A percentile compares a stretch with the other conserved stretches of the same genome.
Evolutionary conservation across 345 rosid species (phyloP).

Genomic region (Geranium brycei): DNA sequence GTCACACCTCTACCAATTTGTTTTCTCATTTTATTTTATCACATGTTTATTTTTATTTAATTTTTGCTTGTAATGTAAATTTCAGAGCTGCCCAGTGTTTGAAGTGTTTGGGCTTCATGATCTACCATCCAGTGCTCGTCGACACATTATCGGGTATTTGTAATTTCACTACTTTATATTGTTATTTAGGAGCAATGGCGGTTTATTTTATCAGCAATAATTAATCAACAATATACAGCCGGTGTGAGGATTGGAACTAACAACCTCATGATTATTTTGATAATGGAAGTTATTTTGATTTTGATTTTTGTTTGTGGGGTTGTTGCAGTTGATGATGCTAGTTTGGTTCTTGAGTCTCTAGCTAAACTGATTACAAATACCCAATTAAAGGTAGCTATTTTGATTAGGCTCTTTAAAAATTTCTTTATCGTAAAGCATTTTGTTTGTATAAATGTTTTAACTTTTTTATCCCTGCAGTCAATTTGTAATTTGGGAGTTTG

Average conservation of each 20-base stretch:
- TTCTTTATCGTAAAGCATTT: not conserved
- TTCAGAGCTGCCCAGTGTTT: conserved; percentile 46
- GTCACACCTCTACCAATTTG: not conserved
- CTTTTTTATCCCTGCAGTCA: conserved; percentile 21
- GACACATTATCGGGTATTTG: conserved; percentile 23
- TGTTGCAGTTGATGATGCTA: conserved; percentile 24
- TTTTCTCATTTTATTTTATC: not conserved
- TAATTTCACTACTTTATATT: not conserved
- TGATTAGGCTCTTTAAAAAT: not conserved
- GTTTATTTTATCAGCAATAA: not conserved
- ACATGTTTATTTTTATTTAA: not conserved
- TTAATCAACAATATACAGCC: no score
- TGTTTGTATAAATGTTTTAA: not conserved
- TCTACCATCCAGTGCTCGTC: conserved; percentile 34
- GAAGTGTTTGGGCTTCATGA: conserved; percentile 49
- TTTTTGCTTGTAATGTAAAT: not conserved
- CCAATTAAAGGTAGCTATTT: conserved; percentile 31
- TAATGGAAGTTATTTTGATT: not conserved
- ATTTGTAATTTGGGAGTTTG: conserved; percentile 43
- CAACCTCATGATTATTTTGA: no score
- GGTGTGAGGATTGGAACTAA: no score
- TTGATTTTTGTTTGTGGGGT: not conserved
- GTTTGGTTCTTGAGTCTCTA: conserved; percentile 24
- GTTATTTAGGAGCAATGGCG: not conserved
- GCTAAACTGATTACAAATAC: conserved; percentile 24